phyloP scores from a whole-genome alignment of 2,329 filamentous ascomycete species.

The Myrmaecium sp. region DNA sequence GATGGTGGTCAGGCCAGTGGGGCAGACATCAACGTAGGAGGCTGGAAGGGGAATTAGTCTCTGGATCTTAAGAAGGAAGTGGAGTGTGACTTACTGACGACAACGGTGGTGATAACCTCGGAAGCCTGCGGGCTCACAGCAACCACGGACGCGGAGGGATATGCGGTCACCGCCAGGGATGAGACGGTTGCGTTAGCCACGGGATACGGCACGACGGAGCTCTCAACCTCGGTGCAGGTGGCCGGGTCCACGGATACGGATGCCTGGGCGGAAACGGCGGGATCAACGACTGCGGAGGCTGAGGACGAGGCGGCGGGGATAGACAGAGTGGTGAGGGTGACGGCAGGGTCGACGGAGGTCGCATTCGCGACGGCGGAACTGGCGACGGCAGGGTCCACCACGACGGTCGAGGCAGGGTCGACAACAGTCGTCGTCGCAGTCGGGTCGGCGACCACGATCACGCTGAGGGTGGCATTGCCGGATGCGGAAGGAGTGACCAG shows the following conservation, averaged over 20 bases:
- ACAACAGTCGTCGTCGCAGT: too few relatives aligned
- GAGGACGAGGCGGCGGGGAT: too few relatives aligned
- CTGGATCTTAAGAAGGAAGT: neutral
- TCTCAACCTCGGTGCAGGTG: neutral
- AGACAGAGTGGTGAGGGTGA: too few relatives aligned
- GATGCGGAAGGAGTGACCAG: too few relatives aligned
- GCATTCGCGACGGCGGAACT: too few relatives aligned
- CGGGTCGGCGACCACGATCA: too few relatives aligned
- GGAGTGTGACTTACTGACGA: slow-evolving; percentile 3
- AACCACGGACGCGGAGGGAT: neutral
- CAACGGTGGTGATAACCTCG: neutral
- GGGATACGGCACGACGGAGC: neutral
- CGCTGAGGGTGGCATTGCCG: too few relatives aligned
- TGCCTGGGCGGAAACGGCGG: neutral
- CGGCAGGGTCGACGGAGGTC: too few relatives aligned
- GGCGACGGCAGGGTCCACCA: too few relatives aligned
- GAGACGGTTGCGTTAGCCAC: neutral
- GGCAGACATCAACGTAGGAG: slow-evolving; percentile 19
- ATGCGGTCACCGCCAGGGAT: neutral
- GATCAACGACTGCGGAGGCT: slow-evolving; percentile 1
- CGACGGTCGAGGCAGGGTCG: too few relatives aligned
- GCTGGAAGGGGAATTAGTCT: slow-evolving; percentile 2
- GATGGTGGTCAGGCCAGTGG: slow-evolving; percentile 17
- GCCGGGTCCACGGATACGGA: neutral
- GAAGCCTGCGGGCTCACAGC: neutral